Base-by-base conservation (phyloP, 202 grass and related monocot genomes). In the Zizania palustris region DNA sequence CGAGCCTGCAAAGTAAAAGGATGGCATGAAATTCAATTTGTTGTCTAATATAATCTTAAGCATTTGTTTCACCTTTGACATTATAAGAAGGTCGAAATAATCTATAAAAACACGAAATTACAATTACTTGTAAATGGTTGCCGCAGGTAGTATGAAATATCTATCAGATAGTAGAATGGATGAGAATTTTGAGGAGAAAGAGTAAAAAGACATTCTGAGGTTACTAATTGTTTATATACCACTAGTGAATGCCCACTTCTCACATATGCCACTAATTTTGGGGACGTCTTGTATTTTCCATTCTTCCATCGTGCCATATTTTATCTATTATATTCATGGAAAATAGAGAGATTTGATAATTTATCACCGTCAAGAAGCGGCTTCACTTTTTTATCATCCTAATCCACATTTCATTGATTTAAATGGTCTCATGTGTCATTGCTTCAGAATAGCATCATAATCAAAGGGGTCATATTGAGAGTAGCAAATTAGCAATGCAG, bases 1-100 rank as follows among this genome's bases (percentile, higher is more conserved):
- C 80, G 41, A 57, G 74, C 83, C 93, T 93, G 65, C 64, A 90
- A 72, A 60, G 41, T 42, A 71, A 60, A n/a, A 33, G 44, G 41
- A 61, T 33, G 12, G 9, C 15, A 5, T 20, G 28, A 5, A 60
- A 36, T 21, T 85, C 55, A 80, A 54, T 74, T 11, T 43, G 73
- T n/a, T 37, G 21, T 45, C n/a, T 21, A 60, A 67, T 0, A 80
- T 3, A 62, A 40, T 40, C 5, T 56, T 6, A 45, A n/a, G 11
- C 9, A 49, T 43, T 65, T 15, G 3, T 69, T 36, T 56, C 36
- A 66, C 16, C 21, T 64, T 60, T 5, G 6, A 53, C 20, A 12
- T 36, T 62, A 8, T 11, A 21, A 57, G 50, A 11, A 4, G 21
- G 50, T 68, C 43, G 50, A 54, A 54, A 50, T 50, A 50, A 54